Evolutionary conservation across 148 eudicot genomes (phyloP).

Genomic region (Vaccinium vitisidaea): DNA sequence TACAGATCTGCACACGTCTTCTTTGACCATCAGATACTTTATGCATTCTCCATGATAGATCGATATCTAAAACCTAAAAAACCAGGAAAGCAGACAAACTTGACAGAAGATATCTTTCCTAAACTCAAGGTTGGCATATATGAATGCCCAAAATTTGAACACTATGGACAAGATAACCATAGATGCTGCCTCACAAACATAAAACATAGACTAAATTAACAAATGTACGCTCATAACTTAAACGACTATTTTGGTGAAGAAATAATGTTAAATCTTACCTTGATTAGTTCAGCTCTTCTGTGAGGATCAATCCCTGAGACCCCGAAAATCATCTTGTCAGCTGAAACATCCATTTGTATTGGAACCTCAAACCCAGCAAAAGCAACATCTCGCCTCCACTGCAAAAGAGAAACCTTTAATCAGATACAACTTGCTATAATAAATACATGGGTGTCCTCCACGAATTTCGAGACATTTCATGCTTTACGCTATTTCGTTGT

Average conservation of each 20-base stretch:
- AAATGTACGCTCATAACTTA: neutral
- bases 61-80: conserved; percentile 68
- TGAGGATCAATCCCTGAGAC: conserved; percentile 70
- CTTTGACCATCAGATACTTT: conserved; percentile 95
- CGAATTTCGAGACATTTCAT: neutral
- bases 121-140: neutral
- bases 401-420: conserved; percentile 19
- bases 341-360: conserved; percentile 93
- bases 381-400: conserved; percentile 99
- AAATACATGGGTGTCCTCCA: neutral
- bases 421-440: neutral
- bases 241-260: neutral
- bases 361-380: conserved; percentile 98
- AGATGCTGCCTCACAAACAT: neutral
- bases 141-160: neutral
- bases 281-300: conserved; percentile 83
- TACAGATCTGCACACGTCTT: conserved; percentile 95
- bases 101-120: conserved; percentile 7
- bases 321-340: conserved; percentile 94
- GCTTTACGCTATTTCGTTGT: neutral
- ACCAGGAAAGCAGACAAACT: neutral
- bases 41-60: conserved; percentile 94
- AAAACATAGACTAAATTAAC: neutral
- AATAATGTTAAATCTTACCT: conserved; percentile 32
- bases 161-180: neutral